Conservation (phyloP, 257 asterid genomes). For the Nicotiana obtusifolia region DNA sequence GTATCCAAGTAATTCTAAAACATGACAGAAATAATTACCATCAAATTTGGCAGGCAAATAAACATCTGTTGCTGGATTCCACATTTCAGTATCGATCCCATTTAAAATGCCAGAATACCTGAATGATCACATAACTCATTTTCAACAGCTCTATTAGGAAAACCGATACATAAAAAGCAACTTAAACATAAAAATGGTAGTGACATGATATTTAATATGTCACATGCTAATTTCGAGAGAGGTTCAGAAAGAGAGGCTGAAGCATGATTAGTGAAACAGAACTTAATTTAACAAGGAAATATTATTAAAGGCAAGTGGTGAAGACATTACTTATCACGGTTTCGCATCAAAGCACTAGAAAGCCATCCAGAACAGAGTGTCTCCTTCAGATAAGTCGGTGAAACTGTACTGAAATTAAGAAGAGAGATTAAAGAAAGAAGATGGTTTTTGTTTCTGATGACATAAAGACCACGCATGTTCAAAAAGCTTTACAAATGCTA, state of each 20-base stretch:
- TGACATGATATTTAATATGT: background rate
- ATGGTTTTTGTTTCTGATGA: background rate
- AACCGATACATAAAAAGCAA: background rate
- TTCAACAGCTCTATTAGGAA: background rate
- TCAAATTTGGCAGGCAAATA: slow-evolving; percentile 79
- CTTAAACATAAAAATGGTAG: background rate
- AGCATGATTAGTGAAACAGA: background rate
- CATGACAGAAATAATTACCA: slow-evolving; percentile 39
- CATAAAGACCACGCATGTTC: background rate
- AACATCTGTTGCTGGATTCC: slow-evolving; percentile 81
- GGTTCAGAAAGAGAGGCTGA: background rate
- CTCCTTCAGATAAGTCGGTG: slow-evolving; percentile 84
- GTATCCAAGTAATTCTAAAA: background rate
- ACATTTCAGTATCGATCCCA: slow-evolving; percentile 71
- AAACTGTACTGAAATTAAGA: slow-evolving; percentile 69
- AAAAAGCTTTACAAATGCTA: background rate
- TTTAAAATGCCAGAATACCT: slow-evolving; percentile 82
- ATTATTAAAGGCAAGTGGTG: background rate
- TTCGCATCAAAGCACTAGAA: slow-evolving; percentile 58
- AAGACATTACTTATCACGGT: slow-evolving; percentile 63
- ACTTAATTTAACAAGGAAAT: background rate
- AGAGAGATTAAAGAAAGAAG: slow-evolving; percentile 21
- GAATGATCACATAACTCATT: slow-evolving; percentile 11
- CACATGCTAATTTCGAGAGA: slow-evolving; percentile 2
- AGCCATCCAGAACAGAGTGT: slow-evolving; percentile 97